Percentiles rank a stretch among this genome's conserved stretches.
These are phyloP conservation scores for Plasmodium fragile DNA, from an alignment of 169 alveolate species.

Conservation along the genomic window DNA sequence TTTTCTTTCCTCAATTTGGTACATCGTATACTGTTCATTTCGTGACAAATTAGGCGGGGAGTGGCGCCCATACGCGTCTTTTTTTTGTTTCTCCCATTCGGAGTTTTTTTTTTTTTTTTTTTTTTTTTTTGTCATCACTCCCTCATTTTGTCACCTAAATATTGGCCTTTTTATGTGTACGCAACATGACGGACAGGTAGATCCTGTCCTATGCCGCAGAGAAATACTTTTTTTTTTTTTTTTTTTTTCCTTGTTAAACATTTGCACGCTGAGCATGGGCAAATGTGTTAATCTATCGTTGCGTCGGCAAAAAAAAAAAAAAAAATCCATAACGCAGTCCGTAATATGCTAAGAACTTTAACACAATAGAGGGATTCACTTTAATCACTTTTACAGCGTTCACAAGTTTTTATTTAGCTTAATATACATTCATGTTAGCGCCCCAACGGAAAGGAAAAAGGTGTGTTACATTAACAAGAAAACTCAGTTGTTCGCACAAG, in stretches of 20 bases:
- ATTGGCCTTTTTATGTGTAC: background rate
- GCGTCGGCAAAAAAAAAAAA: background rate
- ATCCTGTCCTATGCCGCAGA: background rate
- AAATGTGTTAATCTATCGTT: background rate
- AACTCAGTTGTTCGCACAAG: background rate
- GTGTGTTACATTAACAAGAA: background rate
- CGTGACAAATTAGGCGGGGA: conserved; percentile 13
- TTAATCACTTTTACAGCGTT: background rate
- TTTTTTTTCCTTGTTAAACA: background rate
- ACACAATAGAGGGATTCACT: background rate
- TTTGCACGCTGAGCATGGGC: background rate
- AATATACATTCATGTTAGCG: background rate
- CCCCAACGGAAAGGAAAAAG: background rate
- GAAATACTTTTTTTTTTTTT: background rate
- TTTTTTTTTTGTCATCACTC: background rate
- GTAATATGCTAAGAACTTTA: background rate
- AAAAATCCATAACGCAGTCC: background rate
- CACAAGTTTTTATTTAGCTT: background rate
- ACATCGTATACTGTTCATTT: conserved; percentile 31
- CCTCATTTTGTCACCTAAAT: background rate
- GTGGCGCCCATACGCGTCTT: background rate
- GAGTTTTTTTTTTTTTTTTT: background rate
- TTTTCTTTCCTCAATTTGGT: conserved; percentile 65
- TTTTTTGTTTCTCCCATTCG: conserved; percentile 17
- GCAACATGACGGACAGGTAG: background rate